Conservation (phyloP, 1,284 basidiomycete species). For the Crepidotus sp. region DNA sequence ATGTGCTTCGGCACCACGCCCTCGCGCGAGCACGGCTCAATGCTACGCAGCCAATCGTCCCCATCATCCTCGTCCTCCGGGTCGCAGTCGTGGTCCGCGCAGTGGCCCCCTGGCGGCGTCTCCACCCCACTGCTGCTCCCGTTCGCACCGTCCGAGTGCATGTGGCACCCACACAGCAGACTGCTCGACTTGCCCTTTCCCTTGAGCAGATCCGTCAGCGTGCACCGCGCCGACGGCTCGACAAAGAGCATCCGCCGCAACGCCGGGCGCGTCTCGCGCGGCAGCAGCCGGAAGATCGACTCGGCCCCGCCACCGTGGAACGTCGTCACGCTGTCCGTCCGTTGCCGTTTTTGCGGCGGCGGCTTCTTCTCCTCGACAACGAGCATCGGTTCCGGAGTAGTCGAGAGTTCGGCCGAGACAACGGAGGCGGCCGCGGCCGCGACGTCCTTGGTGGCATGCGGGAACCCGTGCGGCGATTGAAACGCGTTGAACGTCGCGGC, state of each 20-base stretch:
- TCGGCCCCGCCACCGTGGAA: constrained; percentile 86
- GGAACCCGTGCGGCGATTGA: constrained; percentile 7
- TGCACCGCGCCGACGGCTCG: constrained; percentile 84
- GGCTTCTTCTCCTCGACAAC: constrained; percentile 9
- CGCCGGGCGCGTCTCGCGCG: constrained; percentile 83
- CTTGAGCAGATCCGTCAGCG: constrained; percentile 86
- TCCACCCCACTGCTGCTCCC: constrained; percentile 20
- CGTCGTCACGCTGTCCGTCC: constrained; percentile 62
- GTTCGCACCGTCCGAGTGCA: constrained; percentile 23
- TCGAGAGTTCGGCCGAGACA: neutral
- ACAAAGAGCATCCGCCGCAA: constrained; percentile 92
- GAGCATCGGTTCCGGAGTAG: neutral
- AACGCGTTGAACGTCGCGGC: constrained; percentile 17
- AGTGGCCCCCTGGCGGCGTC: constrained; percentile 33
- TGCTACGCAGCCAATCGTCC: constrained; percentile 70
- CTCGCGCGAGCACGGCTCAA: constrained; percentile 59
- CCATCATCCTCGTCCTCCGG: constrained; percentile 64
- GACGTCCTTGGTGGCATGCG: constrained; percentile 5
- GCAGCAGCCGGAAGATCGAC: constrained; percentile 94
- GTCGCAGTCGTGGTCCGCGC: constrained; percentile 55
- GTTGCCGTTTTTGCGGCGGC: constrained; percentile 31
- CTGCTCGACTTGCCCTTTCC: constrained; percentile 70
- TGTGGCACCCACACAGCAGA: constrained; percentile 66
- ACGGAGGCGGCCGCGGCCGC: neutral
- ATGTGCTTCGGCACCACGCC: constrained; percentile 43